Evolutionary conservation across 108 stramenopile genomes (phyloP).

Genomic region (Discostella stelligeroides): DNA sequence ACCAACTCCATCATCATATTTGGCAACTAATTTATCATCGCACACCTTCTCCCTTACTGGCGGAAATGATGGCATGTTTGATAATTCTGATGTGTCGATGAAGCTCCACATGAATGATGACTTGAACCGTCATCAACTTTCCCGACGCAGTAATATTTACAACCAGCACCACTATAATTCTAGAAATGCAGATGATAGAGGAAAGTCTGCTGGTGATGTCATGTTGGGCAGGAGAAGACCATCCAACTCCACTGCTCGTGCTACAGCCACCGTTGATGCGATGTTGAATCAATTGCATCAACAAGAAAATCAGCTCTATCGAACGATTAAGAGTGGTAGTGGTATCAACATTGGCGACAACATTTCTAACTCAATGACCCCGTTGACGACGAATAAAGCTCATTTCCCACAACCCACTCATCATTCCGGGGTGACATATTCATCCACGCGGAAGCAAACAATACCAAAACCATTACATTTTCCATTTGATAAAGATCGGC

Average conservation of each 20-base stretch:
- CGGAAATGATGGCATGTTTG: no score
- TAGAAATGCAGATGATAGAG: not conserved
- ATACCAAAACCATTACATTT: no score
- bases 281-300: not conserved
- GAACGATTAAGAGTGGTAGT: not conserved
- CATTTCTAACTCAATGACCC: not conserved
- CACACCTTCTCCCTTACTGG: no score
- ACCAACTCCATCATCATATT: no score
- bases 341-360: not conserved
- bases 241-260: not conserved
- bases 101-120: no score
- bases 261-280: not conserved
- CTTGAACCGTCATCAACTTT: no score
- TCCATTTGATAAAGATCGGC: no score
- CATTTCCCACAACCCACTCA: no score
- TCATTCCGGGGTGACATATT: no score
- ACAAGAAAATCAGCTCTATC: not conserved
- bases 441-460: no score
- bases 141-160: not conserved
- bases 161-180: not conserved
- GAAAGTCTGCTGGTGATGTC: conserved; percentile 40
- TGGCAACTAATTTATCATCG: no score
- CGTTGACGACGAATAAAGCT: not conserved
- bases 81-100: no score
- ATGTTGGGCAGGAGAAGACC: conserved; percentile 39